Percentiles rank a stretch among this genome's conserved stretches.
Conservation (phyloP, 495 filamentous ascomycete species). For the Hyaloscypha bicolor region DNA sequence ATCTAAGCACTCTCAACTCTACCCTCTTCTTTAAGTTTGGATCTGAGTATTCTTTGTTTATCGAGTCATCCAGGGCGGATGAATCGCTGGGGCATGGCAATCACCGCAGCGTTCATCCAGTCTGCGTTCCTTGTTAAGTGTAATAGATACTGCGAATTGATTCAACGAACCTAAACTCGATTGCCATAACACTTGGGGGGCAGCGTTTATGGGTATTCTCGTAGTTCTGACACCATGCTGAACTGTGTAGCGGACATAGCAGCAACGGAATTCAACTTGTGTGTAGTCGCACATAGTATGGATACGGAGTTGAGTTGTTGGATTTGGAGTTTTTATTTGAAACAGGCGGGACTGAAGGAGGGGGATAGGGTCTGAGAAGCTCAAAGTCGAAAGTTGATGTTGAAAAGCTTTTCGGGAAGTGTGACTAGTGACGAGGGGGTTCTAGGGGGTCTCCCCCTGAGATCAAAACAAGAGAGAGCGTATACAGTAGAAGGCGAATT, state of each 20-base stretch:
- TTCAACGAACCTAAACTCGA: slow-evolving; percentile 36
- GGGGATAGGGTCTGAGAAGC: too few species aligned
- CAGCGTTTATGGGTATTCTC: slow-evolving; percentile 44
- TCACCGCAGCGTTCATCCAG: slow-evolving; percentile 17
- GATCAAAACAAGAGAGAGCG: too few species aligned
- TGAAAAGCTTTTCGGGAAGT: too few species aligned
- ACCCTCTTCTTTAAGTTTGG: not conserved
- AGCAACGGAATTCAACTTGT: slow-evolving; percentile 42
- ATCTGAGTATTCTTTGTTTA: slow-evolving; percentile 4
- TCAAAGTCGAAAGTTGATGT: too few species aligned
- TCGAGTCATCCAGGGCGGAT: slow-evolving; percentile 7
- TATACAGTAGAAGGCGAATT: too few species aligned
- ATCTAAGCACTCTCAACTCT: not conserved
- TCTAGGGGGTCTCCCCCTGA: too few species aligned
- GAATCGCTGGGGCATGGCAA: slow-evolving; percentile 13
- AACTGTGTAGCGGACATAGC: slow-evolving; percentile 46
- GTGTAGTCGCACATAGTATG: slow-evolving; percentile 30
- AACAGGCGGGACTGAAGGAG: too few species aligned
- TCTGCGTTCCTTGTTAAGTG: slow-evolving; percentile 9
- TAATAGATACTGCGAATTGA: not conserved
- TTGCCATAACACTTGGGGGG: slow-evolving; percentile 43
- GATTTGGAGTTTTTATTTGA: too few species aligned
- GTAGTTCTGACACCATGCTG: slow-evolving; percentile 45
- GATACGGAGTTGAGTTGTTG: too few species aligned
- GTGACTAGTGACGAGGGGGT: too few species aligned